Conservation (phyloP, 768 basidiomycete species). For the Lactifluus rugatus region DNA sequence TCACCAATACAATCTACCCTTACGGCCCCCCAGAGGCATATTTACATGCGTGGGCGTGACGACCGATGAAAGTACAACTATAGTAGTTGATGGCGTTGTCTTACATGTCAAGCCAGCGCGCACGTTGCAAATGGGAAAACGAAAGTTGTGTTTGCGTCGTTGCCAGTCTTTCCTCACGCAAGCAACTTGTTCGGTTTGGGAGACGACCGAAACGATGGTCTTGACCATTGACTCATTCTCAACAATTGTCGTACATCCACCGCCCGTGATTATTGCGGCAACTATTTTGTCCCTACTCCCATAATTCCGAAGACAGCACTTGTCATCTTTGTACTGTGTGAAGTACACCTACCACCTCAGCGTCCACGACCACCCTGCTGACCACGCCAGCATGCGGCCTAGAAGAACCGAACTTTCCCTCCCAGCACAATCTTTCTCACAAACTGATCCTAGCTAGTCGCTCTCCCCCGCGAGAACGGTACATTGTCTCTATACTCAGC, state of each 20-base stretch:
- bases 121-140: not conserved
- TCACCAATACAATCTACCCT: not conserved
- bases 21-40: not conserved
- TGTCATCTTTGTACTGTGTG: slow-evolving; percentile 6
- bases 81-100: not conserved
- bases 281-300: not conserved
- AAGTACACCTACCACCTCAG: slow-evolving; percentile 10
- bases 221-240: too few species aligned
- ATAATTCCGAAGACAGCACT: too few species aligned
- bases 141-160: not conserved
- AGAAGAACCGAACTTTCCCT: not conserved
- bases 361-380: not conserved
- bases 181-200: too few species aligned
- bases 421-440: not conserved
- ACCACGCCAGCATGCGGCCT: not conserved
- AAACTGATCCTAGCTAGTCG: too few species aligned
- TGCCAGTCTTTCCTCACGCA: not conserved
- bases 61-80: not conserved
- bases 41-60: not conserved
- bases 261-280: not conserved
- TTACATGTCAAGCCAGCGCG: not conserved
- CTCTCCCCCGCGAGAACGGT: slow-evolving; percentile 7
- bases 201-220: not conserved
- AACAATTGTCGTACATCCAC: not conserved
- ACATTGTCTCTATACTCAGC: not conserved